phyloP scores from a whole-genome alignment of 1,139 yeast genomes.

The Protomyces arabidopsidicola region DNA sequence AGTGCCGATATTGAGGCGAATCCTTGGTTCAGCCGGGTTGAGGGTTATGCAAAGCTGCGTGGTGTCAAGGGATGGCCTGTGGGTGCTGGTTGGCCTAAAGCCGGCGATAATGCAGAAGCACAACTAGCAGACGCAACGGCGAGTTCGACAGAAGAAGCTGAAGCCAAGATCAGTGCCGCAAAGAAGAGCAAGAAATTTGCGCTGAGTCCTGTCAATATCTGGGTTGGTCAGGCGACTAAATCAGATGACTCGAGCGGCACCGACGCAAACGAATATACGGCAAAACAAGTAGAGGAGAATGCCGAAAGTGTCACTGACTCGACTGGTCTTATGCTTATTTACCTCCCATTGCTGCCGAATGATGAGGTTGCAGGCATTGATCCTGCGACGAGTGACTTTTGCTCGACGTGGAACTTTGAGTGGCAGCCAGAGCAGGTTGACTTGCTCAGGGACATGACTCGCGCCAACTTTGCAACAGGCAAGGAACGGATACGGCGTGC shows the following conservation, averaged over 20 bases:
- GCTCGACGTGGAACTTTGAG: slow-evolving; percentile 35
- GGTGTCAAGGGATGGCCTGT: slow-evolving; percentile 35
- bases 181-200: not conserved
- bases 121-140: slow-evolving; percentile 6
- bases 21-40: slow-evolving; percentile 35
- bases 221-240: slow-evolving; percentile 25
- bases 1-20: slow-evolving; percentile 33
- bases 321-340: slow-evolving; percentile 33
- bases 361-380: slow-evolving; percentile 33
- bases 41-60: slow-evolving; percentile 33
- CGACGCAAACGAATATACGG: not conserved
- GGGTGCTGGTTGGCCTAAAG: slow-evolving; percentile 31
- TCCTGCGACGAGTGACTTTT: slow-evolving; percentile 32
- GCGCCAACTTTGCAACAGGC: slow-evolving; percentile 36
- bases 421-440: slow-evolving; percentile 35
- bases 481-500: slow-evolving; percentile 31
- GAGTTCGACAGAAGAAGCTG: not conserved
- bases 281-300: slow-evolving; percentile 3
- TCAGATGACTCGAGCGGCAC: not conserved
- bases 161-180: slow-evolving; percentile 1
- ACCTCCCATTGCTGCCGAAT: slow-evolving; percentile 34
- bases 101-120: not conserved
- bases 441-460: slow-evolving; percentile 38
- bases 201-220: slow-evolving; percentile 12
- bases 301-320: slow-evolving; percentile 4